Evolutionary conservation across 1,139 yeast genomes (phyloP), one percentile per base, ranked within the genome.

Genomic region (Pneumocystis murina): DNA sequence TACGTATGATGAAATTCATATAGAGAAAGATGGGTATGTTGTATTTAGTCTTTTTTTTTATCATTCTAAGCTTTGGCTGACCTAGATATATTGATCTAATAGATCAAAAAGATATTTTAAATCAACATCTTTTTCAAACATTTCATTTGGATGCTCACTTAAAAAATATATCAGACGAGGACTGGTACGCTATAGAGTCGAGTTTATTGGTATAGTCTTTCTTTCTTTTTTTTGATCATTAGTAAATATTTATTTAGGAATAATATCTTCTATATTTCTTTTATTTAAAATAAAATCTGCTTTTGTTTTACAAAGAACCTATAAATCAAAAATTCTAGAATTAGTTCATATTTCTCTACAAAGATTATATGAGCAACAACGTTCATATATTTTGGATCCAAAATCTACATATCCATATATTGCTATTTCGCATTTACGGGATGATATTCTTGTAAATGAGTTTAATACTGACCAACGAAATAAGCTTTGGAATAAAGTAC

Each of bases 391-490:
- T 48, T 60, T 17, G 16, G 58, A 60, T 40, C 59, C 59, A 6
- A 59, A 60, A 24, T 36, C 62, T 40, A 60, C 55, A 40, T 59
- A 48, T 30, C 64, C 64, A 17, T 40, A 41, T 41, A 63, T 58
- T 58, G 41, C 60, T 39, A 64, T 87, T 17, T 85, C 85, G 60
- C 95, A 87, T 70, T 78, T 90, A 57, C 80, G 96, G 63, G 96
- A 89, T 72, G 79, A 82, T 66, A 79, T 87, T 60, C 76, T 87
- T 55, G 71, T 74, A 5, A 78, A 77, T 41, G 68, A 71, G 61
- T 72, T 78, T 3, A 76, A 78, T 65, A 80, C 75, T 75, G 60
- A 77, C 76, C 74, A 74, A 63, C 80, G 80, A 65, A 79, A 81
- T 65, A 71, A 75, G 59, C 70, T 86, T 35, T 90, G 97, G 97